Percentiles rank a stretch among this genome's conserved stretches.
Evolutionary conservation across 2,329 filamentous ascomycete genomes (phyloP).

Genomic region (Ceratocystis colombiana): DNA sequence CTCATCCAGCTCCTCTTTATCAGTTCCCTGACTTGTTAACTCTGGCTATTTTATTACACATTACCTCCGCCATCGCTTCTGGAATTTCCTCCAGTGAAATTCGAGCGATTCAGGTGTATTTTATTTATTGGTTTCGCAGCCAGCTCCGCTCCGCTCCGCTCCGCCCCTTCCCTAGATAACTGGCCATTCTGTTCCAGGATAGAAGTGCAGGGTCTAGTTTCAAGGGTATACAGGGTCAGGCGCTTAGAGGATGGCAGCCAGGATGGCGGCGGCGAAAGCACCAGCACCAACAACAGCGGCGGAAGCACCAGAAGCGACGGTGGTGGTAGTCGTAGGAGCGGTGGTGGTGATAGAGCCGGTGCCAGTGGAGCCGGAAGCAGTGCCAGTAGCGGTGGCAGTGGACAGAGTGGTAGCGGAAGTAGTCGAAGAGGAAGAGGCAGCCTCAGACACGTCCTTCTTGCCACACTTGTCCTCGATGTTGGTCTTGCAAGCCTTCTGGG

Average conservation of each 20-base stretch:
- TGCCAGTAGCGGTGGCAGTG: conserved; percentile 28
- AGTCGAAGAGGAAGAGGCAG: conserved; percentile 29
- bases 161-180: not conserved
- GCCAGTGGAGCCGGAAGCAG: conserved; percentile 27
- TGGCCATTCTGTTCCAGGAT: not conserved
- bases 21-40: not conserved
- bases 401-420: conserved; percentile 28
- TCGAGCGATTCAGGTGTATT: conserved; percentile 11
- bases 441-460: conserved; percentile 31
- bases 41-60: not conserved
- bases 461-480: conserved; percentile 43
- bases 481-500: conserved; percentile 41
- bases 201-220: conserved; percentile 30
- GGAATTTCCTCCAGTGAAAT: conserved; percentile 25
- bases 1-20: not conserved
- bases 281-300: conserved; percentile 30
- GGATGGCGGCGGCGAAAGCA: conserved; percentile 36
- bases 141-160: not conserved
- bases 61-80: not conserved
- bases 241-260: conserved; percentile 24
- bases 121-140: not conserved
- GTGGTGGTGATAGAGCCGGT: conserved; percentile 21
- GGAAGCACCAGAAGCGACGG: conserved; percentile 22
- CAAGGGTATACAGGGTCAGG: not conserved
- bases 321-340: conserved; percentile 17